A percentile compares a stretch with the other conserved stretches of the same genome.
These are phyloP conservation scores for Linnemannia exigua DNA, from an alignment of 192 early-diverging fungal species.

Conservation along the genomic window DNA sequence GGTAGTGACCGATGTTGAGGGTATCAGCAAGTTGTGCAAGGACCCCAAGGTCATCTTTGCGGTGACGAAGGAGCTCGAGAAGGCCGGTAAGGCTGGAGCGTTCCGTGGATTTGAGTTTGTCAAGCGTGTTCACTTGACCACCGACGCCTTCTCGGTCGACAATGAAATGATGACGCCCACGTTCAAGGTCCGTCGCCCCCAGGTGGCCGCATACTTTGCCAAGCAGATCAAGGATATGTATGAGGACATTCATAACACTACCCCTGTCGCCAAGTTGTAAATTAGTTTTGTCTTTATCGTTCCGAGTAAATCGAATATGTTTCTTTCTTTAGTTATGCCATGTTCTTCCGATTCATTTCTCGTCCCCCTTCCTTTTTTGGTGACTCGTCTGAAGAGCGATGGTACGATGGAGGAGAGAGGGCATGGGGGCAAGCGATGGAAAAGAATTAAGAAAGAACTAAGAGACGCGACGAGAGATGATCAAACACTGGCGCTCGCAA, in stretches of 20 bases:
- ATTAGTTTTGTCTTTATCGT: slow-evolving; percentile 3
- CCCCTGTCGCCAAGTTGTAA: slow-evolving; percentile 63
- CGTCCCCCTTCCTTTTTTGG: too few relatives aligned
- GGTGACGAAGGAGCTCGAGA: slow-evolving; percentile 67
- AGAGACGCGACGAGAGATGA: too few relatives aligned
- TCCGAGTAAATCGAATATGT: background rate
- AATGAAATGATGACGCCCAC: slow-evolving; percentile 92
- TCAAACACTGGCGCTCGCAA: too few relatives aligned
- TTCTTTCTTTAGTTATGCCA: background rate
- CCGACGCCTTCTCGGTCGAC: slow-evolving; percentile 83
- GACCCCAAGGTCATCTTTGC: slow-evolving; percentile 64
- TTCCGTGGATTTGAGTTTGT: slow-evolving; percentile 83
- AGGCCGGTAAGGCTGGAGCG: slow-evolving; percentile 62
- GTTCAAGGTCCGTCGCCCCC: slow-evolving; percentile 90
- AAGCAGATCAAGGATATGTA: slow-evolving; percentile 79
- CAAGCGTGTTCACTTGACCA: slow-evolving; percentile 79
- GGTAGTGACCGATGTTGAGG: slow-evolving; percentile 44
- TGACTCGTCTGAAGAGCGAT: too few relatives aligned
- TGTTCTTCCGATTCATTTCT: background rate
- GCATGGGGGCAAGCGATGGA: too few relatives aligned
- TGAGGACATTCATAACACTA: slow-evolving; percentile 54
- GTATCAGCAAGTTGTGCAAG: slow-evolving; percentile 64
- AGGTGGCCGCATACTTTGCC: slow-evolving; percentile 77
- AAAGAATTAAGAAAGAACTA: too few relatives aligned
- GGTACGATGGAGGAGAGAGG: background rate